These are phyloP conservation scores for Monosporozyma servazzii DNA, from an alignment of 805 yeast species.

Conservation along the genomic window DNA sequence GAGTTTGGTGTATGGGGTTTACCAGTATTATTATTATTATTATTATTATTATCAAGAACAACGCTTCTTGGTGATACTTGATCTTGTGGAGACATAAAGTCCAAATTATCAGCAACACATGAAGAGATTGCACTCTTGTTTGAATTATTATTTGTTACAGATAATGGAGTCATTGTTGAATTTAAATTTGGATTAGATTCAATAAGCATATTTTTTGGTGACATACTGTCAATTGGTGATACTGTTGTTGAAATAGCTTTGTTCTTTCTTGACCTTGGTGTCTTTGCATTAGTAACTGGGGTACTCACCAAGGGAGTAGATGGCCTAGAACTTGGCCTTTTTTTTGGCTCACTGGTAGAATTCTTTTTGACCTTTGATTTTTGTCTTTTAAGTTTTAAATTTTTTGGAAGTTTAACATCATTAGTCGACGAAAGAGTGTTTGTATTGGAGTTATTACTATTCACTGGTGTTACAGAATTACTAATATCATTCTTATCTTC, in stretches of 20 bases:
- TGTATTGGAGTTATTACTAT: neutral
- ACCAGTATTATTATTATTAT: neutral
- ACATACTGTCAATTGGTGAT: neutral
- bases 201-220: neutral
- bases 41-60: neutral
- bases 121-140: neutral
- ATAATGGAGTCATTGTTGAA: neutral
- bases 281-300: neutral
- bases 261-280: slow-evolving; percentile 1
- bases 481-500: neutral
- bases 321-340: neutral
- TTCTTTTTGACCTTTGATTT: neutral
- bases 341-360: neutral
- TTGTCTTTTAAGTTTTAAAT: neutral
- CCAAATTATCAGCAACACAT: neutral
- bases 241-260: neutral
- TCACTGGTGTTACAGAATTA: neutral
- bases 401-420: neutral
- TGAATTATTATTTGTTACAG: neutral
- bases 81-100: neutral
- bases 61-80: neutral
- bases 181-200: neutral
- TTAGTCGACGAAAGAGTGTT: neutral
- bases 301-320: neutral
- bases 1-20: neutral